These are phyloP conservation scores for Diaporthe amygdali DNA, from an alignment of 2,329 filamentous ascomycete species.

Conservation along the genomic window DNA sequence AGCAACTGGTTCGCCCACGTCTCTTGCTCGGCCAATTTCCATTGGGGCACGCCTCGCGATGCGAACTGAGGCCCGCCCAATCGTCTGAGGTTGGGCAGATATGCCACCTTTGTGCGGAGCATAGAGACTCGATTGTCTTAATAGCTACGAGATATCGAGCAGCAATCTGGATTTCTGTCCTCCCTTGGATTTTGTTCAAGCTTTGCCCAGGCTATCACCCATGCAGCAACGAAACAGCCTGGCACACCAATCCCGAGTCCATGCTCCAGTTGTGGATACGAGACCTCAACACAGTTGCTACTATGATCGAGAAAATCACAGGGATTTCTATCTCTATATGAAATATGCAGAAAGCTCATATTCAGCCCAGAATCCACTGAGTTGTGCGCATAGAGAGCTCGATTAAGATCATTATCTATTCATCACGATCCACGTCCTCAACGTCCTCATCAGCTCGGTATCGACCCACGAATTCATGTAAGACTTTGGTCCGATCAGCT, in stretches of 20 bases:
- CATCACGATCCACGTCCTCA: background rate
- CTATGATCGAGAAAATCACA: background rate
- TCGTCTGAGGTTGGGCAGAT: background rate
- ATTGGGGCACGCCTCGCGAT: background rate
- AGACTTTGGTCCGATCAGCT: background rate
- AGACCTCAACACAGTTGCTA: background rate
- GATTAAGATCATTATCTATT: no score
- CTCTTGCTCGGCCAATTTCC: background rate
- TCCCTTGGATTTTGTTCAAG: background rate
- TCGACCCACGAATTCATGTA: background rate
- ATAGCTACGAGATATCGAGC: background rate
- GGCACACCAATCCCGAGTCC: background rate
- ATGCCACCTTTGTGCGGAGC: slow-evolving; percentile 7
- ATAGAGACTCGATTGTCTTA: background rate
- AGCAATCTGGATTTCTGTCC: background rate
- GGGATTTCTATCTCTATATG: background rate
- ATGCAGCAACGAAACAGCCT: background rate
- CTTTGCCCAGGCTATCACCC: background rate
- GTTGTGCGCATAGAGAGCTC: background rate
- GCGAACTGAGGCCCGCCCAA: background rate
- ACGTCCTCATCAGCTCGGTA: no score
- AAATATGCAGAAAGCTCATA: background rate
- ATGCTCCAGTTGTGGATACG: background rate
- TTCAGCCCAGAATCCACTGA: background rate
- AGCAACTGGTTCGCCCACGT: background rate